Evolutionary conservation across 2,329 filamentous ascomycete species (phyloP).

Genomic region (Colletotrichum tropicicola): DNA sequence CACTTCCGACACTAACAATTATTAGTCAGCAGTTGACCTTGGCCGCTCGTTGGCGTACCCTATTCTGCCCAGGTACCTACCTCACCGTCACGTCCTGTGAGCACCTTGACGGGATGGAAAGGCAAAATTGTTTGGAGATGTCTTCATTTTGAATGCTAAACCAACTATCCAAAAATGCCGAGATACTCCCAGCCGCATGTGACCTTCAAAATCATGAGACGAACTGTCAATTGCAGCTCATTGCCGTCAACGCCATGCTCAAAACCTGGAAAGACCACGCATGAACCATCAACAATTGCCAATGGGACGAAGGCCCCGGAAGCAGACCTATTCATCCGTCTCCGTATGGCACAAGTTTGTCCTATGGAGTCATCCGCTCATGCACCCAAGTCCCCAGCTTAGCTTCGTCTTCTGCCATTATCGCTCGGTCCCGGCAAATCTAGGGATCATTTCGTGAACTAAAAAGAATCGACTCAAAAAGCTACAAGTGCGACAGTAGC

Average conservation of each 20-base stretch:
- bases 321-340: background rate
- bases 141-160: background rate
- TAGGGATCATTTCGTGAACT: background rate
- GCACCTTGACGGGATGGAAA: no score
- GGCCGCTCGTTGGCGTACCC: no score
- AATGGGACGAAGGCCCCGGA: background rate
- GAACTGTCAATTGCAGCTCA: constrained; percentile 4
- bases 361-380: background rate
- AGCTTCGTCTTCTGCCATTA: constrained; percentile 5
- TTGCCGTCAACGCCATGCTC: constrained; percentile 27
- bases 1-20: constrained; percentile 14
- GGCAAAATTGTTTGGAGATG: background rate
- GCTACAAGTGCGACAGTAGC: background rate
- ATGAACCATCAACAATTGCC: background rate
- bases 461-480: background rate
- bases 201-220: constrained; percentile 1
- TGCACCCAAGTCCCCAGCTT: background rate
- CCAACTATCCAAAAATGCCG: constrained; percentile 1
- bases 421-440: background rate
- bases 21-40: constrained; percentile 17
- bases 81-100: no score
- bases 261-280: background rate
- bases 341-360: background rate
- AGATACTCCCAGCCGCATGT: background rate
- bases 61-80: no score